Evolutionary conservation across 352 stramenopile species (phyloP).

Genomic region (Globisporangium radiosum): DNA sequence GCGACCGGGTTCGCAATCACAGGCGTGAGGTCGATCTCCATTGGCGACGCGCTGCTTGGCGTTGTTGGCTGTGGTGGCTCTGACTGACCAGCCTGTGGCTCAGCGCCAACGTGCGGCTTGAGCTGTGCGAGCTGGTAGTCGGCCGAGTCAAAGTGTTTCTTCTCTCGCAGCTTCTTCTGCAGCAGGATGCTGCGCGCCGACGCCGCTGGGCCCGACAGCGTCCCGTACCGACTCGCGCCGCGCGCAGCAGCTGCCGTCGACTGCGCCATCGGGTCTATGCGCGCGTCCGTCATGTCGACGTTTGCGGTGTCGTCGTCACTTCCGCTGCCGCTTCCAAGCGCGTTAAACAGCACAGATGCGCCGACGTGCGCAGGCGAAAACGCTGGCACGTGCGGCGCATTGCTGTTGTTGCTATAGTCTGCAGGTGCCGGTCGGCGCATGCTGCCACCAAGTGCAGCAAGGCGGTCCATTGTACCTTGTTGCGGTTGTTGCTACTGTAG

Average conservation of each 20-base stretch:
- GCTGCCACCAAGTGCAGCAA: too few species aligned
- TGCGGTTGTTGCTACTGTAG: neutral
- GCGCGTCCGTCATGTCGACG: conserved; percentile 5
- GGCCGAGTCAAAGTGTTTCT: conserved; percentile 67
- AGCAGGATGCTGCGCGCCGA: conserved; percentile 64
- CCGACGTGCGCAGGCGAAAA: conserved; percentile 34
- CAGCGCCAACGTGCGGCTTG: neutral
- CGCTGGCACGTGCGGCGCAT: conserved; percentile 47
- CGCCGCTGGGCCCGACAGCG: conserved; percentile 20
- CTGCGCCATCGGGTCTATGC: neutral
- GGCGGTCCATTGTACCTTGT: neutral
- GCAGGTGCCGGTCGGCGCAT: conserved; percentile 1
- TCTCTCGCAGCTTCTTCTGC: conserved; percentile 64
- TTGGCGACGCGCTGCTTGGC: conserved; percentile 10
- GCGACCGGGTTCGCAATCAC: conserved; percentile 4
- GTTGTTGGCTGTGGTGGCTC: too few species aligned
- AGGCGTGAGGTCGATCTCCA: conserved; percentile 22
- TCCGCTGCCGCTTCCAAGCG: conserved; percentile 21
- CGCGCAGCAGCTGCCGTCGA: neutral
- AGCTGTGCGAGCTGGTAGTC: conserved; percentile 62
- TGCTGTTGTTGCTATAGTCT: conserved; percentile 26
- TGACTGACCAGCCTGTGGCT: too few species aligned
- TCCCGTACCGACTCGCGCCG: conserved; percentile 16
- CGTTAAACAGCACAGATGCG: conserved; percentile 34
- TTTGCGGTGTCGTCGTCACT: conserved; percentile 19